Conservation (phyloP, 371 early-diverging fungal species). For the Circinella minor region DNA sequence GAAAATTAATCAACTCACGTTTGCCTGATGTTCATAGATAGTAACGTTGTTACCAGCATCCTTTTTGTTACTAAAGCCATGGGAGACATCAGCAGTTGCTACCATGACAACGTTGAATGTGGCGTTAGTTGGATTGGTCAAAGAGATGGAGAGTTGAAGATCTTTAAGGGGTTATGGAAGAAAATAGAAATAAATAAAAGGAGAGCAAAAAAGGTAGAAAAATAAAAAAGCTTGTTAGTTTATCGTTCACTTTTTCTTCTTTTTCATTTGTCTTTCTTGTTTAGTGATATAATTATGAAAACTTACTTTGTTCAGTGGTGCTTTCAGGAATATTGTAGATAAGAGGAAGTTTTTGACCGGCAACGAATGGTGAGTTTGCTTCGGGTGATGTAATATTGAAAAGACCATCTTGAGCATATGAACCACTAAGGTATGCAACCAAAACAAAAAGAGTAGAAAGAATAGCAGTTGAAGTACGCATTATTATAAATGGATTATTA, state of each 20-base stretch:
- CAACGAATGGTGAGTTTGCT: conserved; percentile 37
- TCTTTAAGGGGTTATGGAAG: conserved; percentile 19
- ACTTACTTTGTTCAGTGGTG: conserved; percentile 36
- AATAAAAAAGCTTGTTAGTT: too few species aligned
- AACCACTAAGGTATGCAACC: conserved; percentile 10
- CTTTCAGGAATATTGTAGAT: conserved; percentile 35
- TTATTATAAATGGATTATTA: neutral
- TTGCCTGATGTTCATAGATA: conserved; percentile 42
- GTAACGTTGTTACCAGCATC: conserved; percentile 23
- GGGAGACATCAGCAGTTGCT: conserved; percentile 30
- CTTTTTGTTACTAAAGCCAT: conserved; percentile 38
- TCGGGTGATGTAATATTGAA: conserved; percentile 27
- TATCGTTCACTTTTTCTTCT: neutral
- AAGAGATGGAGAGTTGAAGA: conserved; percentile 31
- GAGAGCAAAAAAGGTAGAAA: too few species aligned
- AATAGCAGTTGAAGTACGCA: conserved; percentile 7
- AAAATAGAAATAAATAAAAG: too few species aligned
- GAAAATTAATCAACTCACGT: conserved; percentile 23
- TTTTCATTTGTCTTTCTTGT: too few species aligned
- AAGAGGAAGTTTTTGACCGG: conserved; percentile 45
- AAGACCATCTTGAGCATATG: conserved; percentile 19
- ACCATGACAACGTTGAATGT: conserved; percentile 19
- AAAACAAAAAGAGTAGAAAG: conserved; percentile 17
- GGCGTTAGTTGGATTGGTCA: conserved; percentile 20
- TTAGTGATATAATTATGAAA: neutral